phyloP scores from a whole-genome alignment of 75 land plant species.

The Selaginella tamariscina region DNA sequence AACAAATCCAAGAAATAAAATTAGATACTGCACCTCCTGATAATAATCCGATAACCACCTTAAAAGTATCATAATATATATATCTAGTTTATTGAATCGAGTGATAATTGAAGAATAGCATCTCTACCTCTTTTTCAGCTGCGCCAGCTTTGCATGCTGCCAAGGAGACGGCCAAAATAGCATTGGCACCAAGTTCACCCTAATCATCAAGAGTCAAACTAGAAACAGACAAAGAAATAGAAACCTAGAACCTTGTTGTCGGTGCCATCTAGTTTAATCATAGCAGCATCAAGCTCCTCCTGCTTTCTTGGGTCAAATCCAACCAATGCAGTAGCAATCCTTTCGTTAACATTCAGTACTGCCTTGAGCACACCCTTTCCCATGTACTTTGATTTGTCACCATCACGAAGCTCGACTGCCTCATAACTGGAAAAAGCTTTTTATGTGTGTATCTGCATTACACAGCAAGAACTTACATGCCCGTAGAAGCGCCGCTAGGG shows the following conservation, averaged over 20 bases:
- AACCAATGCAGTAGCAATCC: constrained; percentile 66
- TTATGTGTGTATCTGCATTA: neutral
- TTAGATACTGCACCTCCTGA: too few species aligned
- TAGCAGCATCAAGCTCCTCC: constrained; percentile 74
- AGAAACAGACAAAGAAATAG: neutral
- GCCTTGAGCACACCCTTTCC: constrained; percentile 91
- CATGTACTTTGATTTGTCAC: constrained; percentile 67
- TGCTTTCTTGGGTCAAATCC: constrained; percentile 92
- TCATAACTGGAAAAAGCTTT: constrained; percentile 48
- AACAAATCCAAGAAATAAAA: neutral
- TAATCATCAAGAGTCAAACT: constrained; percentile 12
- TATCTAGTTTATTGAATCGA: neutral
- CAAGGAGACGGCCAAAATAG: constrained; percentile 93
- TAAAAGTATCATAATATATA: too few species aligned
- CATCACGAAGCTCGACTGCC: constrained; percentile 85
- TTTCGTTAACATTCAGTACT: constrained; percentile 75
- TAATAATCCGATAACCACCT: too few species aligned
- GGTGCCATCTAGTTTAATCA: constrained; percentile 89
- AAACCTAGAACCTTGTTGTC: constrained; percentile 78
- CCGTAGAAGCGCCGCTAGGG: constrained; percentile 75
- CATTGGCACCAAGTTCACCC: constrained; percentile 97
- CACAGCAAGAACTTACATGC: constrained; percentile 41
- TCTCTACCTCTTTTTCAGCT: constrained; percentile 95
- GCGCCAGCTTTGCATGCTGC: constrained; percentile 99
- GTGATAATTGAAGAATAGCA: constrained; percentile 2